These are phyloP conservation scores for Vanrija sp. DNA, from an alignment of 1,284 basidiomycete species.

Conservation along the genomic window DNA sequence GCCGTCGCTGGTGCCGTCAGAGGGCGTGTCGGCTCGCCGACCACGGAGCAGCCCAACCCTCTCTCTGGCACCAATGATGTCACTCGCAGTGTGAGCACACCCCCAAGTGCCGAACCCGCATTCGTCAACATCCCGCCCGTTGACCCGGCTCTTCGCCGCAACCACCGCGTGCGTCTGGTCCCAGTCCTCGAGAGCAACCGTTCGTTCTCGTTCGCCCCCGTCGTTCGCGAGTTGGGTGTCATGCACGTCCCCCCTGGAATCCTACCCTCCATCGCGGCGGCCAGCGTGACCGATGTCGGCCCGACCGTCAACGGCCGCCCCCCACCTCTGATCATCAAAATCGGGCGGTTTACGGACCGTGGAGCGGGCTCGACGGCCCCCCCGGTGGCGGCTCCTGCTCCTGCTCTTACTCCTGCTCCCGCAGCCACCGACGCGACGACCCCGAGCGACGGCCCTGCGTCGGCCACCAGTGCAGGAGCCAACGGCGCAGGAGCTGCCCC, in stretches of 20 bases:
- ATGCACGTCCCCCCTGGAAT: slow-evolving; percentile 54
- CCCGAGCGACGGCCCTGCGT: neutral
- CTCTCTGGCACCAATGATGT: slow-evolving; percentile 24
- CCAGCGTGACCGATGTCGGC: slow-evolving; percentile 20
- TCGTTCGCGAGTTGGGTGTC: slow-evolving; percentile 63
- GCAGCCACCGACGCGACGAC: neutral
- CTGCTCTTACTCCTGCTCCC: slow-evolving; percentile 55
- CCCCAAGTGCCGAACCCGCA: slow-evolving; percentile 4
- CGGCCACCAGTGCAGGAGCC: neutral
- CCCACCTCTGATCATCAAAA: slow-evolving; percentile 62
- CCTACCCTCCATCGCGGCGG: slow-evolving; percentile 30
- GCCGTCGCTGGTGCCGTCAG: slow-evolving; percentile 17
- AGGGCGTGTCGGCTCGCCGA: slow-evolving; percentile 19
- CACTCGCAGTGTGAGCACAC: slow-evolving; percentile 39
- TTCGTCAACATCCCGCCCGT: slow-evolving; percentile 11
- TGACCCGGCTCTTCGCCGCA: slow-evolving; percentile 21
- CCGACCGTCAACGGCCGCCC: slow-evolving; percentile 51
- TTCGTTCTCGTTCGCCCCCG: slow-evolving; percentile 88
- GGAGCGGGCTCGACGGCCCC: slow-evolving; percentile 1
- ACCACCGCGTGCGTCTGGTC: slow-evolving; percentile 68
- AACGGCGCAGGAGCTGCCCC: neutral
- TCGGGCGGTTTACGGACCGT: slow-evolving; percentile 82
- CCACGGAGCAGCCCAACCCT: slow-evolving; percentile 21
- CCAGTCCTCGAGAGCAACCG: slow-evolving; percentile 88
- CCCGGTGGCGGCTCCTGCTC: neutral